phyloP scores from a whole-genome alignment of 2,329 filamentous ascomycete genomes.

The Coniochaeta prunicola region DNA sequence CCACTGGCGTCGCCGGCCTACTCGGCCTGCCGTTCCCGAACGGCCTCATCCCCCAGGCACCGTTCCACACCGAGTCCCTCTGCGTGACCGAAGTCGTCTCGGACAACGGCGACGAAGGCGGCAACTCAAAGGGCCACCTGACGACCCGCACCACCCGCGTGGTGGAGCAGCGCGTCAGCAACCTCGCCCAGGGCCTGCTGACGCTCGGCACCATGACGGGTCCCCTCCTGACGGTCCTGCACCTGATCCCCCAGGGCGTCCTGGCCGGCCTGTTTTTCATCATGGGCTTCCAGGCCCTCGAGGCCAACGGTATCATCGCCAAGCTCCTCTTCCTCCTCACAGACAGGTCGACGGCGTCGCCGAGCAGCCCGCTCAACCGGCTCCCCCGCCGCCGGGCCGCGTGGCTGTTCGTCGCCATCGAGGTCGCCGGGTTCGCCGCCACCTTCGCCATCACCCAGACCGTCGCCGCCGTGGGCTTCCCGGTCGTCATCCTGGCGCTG shows the following conservation, averaged over 20 bases:
- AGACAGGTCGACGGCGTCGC: slow-evolving; percentile 41
- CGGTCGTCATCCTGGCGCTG: slow-evolving; percentile 62
- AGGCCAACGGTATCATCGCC: slow-evolving; percentile 68
- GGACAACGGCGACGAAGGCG: slow-evolving; percentile 45
- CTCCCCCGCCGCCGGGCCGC: slow-evolving; percentile 52
- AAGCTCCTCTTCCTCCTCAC: slow-evolving; percentile 65
- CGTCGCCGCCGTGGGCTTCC: slow-evolving; percentile 75
- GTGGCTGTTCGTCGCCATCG: slow-evolving; percentile 63
- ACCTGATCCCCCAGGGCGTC: slow-evolving; percentile 72
- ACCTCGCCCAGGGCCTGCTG: slow-evolving; percentile 69
- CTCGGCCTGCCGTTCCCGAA: slow-evolving; percentile 77
- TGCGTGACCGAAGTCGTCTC: slow-evolving; percentile 57
- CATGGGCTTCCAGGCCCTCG: slow-evolving; percentile 74
- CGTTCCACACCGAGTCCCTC: slow-evolving; percentile 73
- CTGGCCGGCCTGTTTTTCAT: slow-evolving; percentile 78
- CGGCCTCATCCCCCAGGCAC: slow-evolving; percentile 75
- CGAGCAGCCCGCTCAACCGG: slow-evolving; percentile 50
- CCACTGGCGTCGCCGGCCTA: slow-evolving; percentile 67
- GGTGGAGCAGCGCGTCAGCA: slow-evolving; percentile 73
- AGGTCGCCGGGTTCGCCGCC: slow-evolving; percentile 64
- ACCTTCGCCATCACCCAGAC: slow-evolving; percentile 80
- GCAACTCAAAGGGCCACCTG: slow-evolving; percentile 48
- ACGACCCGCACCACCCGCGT: slow-evolving; percentile 50
- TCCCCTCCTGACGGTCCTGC: slow-evolving; percentile 64
- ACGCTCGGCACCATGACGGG: slow-evolving; percentile 74